Evolutionary conservation across 345 rosid genomes (phyloP).

Genomic region (Garcia nutans): DNA sequence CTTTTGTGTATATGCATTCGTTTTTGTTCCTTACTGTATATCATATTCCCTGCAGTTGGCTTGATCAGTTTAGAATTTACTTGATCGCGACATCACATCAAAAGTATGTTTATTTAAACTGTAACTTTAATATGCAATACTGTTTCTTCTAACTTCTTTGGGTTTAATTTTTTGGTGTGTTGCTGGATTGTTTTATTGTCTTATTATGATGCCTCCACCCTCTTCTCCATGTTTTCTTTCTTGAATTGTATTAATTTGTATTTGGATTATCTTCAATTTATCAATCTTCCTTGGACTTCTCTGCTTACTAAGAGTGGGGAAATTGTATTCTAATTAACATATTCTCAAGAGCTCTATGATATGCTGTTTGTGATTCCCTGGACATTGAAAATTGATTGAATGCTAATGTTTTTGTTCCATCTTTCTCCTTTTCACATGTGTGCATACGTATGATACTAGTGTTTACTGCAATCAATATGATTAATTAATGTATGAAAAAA

Average conservation of each 20-base stretch:
- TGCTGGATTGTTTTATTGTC: constrained; percentile 1
- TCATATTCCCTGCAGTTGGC: constrained; percentile 52
- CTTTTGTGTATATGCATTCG: background rate
- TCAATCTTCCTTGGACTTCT: background rate
- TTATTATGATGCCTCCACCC: background rate
- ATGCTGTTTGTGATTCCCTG: background rate
- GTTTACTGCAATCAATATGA: background rate
- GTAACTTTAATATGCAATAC: background rate
- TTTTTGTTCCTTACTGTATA: background rate
- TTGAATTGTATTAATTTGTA: background rate
- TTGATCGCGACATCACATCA: constrained; percentile 70
- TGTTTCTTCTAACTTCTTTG: background rate
- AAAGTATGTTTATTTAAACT: constrained; percentile 45
- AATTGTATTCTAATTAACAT: background rate
- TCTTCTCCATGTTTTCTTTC: background rate
- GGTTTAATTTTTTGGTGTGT: background rate
- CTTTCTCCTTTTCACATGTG: background rate
- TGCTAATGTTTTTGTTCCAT: background rate
- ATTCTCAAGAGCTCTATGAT: background rate
- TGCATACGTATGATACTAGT: too few relatives aligned
- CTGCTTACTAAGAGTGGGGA: background rate
- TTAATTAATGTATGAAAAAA: background rate
- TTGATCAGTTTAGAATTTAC: constrained; percentile 64
- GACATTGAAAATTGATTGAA: background rate
- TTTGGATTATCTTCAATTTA: background rate